These are phyloP conservation scores for Acacia crassicarpa DNA, from an alignment of 306 rosid species.

Conservation along the genomic window DNA sequence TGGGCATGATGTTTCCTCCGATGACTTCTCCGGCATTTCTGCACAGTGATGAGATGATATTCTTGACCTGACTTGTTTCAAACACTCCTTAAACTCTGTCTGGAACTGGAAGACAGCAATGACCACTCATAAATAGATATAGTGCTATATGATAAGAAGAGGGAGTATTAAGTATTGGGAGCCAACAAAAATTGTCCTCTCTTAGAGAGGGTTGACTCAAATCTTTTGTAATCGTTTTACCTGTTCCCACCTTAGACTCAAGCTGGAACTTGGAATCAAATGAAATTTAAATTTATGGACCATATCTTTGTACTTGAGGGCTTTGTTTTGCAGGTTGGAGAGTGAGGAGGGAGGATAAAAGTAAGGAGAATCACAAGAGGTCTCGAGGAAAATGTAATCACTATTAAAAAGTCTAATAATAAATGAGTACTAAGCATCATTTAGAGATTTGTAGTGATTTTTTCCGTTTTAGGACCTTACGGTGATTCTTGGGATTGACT, in stretches of 20 bases:
- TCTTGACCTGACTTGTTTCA: background rate
- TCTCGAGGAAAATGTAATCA: too few species aligned
- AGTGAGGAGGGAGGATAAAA: background rate
- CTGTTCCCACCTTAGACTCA: background rate
- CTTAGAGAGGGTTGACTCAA: background rate
- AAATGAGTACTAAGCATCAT: too few species aligned
- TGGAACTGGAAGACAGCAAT: background rate
- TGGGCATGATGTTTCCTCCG: conserved; percentile 51
- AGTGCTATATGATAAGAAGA: background rate
- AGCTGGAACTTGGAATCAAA: conserved; percentile 12
- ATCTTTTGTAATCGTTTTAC: background rate
- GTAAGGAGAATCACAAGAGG: background rate
- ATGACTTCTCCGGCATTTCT: conserved; percentile 41
- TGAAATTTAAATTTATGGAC: conserved; percentile 12
- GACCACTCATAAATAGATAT: background rate
- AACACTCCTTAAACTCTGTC: too few species aligned
- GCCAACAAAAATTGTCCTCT: background rate
- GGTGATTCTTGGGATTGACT: too few species aligned
- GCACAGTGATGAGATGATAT: conserved; percentile 19
- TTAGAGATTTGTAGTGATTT: too few species aligned
- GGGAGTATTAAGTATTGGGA: background rate
- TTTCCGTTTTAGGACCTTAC: too few species aligned
- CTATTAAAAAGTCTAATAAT: too few species aligned
- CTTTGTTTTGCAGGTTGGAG: background rate
- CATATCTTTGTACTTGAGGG: background rate